Conservation (phyloP, 1,284 basidiomycete species). For the Ceratobasidium sp. region DNA sequence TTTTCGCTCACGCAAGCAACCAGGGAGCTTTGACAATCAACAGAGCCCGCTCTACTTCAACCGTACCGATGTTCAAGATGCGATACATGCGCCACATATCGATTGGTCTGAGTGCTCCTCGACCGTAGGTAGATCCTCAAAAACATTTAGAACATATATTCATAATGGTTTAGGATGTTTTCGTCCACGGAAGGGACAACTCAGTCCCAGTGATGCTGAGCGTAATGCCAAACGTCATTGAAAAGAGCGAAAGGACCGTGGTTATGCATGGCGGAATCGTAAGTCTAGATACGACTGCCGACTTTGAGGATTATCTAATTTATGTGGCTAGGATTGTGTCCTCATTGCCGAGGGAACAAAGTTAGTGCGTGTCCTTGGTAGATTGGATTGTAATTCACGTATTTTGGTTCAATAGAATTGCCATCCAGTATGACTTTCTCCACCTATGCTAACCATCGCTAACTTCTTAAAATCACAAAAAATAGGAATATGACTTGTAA, state of each 20-base stretch:
- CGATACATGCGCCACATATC: conserved; percentile 78
- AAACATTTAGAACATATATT: conserved; percentile 48
- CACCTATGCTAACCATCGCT: no score
- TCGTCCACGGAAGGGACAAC: conserved; percentile 61
- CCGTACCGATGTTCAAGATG: conserved; percentile 75
- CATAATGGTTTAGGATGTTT: conserved; percentile 29
- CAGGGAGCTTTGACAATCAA: conserved; percentile 60
- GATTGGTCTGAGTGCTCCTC: conserved; percentile 76
- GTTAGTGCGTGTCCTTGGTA: neutral
- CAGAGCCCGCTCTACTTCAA: conserved; percentile 72
- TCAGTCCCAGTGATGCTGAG: conserved; percentile 74
- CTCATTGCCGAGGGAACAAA: conserved; percentile 77
- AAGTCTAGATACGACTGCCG: neutral
- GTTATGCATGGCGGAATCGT: conserved; percentile 79
- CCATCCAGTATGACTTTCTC: conserved; percentile 60
- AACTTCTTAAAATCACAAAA: no score
- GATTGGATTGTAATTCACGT: conserved; percentile 55
- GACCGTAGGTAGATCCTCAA: conserved; percentile 70
- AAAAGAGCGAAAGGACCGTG: conserved; percentile 77
- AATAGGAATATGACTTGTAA: conserved; percentile 75
- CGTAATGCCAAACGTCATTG: conserved; percentile 79
- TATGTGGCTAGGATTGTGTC: conserved; percentile 69
- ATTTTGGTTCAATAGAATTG: conserved; percentile 75
- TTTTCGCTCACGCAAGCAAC: neutral
- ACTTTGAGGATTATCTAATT: neutral